phyloP scores from a whole-genome alignment of 2,329 filamentous ascomycete species.

The Pezicula radicicola region DNA sequence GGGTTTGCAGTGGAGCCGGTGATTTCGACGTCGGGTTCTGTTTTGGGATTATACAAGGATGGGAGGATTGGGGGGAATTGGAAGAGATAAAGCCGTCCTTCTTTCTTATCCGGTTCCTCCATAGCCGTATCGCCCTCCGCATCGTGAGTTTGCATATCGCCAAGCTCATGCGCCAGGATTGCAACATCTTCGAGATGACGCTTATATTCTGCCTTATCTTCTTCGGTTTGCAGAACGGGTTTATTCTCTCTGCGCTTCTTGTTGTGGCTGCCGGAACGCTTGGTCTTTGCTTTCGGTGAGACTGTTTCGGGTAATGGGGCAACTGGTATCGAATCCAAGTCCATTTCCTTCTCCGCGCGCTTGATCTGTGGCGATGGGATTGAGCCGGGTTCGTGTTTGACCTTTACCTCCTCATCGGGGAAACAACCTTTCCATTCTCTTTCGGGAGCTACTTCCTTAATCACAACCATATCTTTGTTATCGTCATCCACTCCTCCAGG shows the following conservation, averaged over 20 bases:
- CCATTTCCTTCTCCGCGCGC: background rate
- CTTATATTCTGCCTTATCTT: slow-evolving; percentile 47
- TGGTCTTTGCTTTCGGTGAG: background rate
- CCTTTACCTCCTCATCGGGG: slow-evolving; percentile 7
- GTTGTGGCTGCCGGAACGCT: background rate
- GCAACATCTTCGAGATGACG: slow-evolving; percentile 42
- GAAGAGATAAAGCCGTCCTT: slow-evolving; percentile 61
- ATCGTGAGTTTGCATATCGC: slow-evolving; percentile 33
- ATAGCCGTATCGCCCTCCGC: slow-evolving; percentile 34
- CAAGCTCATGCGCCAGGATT: slow-evolving; percentile 44
- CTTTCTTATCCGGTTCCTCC: slow-evolving; percentile 27
- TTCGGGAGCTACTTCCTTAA: background rate
- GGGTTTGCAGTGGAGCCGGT: slow-evolving; percentile 1
- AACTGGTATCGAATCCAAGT: no score
- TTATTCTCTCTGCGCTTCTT: slow-evolving; percentile 19
- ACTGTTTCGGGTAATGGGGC: background rate
- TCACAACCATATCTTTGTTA: background rate
- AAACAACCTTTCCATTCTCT: slow-evolving; percentile 5
- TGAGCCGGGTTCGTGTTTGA: background rate
- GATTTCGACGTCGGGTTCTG: slow-evolving; percentile 14
- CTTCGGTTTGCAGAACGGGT: slow-evolving; percentile 46
- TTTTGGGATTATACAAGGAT: slow-evolving; percentile 50
- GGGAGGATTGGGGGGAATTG: slow-evolving; percentile 60
- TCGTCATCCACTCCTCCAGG: slow-evolving; percentile 4
- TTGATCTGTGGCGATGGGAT: background rate